Evolutionary conservation across 768 basidiomycete genomes (phyloP), one percentile per base, ranked within the genome.

Genomic region (Rhizopogon vulgaris): DNA sequence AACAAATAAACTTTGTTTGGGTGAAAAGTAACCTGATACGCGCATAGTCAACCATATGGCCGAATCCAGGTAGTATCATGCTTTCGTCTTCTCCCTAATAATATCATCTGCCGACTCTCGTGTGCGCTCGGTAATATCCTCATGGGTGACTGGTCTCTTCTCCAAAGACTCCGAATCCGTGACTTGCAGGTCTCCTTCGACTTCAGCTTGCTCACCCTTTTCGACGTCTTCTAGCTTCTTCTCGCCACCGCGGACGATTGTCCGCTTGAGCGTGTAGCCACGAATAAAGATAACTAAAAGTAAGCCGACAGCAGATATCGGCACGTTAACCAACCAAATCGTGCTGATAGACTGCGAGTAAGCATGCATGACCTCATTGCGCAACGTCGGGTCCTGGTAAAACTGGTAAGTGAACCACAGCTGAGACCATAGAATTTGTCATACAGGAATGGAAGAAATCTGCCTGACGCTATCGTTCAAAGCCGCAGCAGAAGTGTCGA

Each of bases 401-500:
- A 36, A 38, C 37, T 40, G 9, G 8, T 50, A 46, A 48, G 56
- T 39, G 14, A 34, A 18, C 30, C 30, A 14, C 1, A 9, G 14
- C 8, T 4, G 8, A 32, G 30, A 15, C 7, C 14, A 46, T 22
- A 18, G 17, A 15, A 34, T 14, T 14, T 8, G 6, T 14, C 45
- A 32, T 37, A 66, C 71, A 38, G 64, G 14, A 37, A 66, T 66
- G 3, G 47, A 53, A 41, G 71, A 69, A 49, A 85, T 70, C 25
- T 66, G 60, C n/a, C 69, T 63, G 4, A 84, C 74, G 54, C 71
- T 73, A 52, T 79, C 65, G 48, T 69, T 78, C 18, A 83, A 69
- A 24, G 69, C 73, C 15, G 72, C 63, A 4, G 74, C 60, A 5
- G 75, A 75, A 1, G 74, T 76, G 54, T 72, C 65, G 25, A 79